phyloP scores from a whole-genome alignment of 345 rosid species.

The Eucalyptus cladocalyx region DNA sequence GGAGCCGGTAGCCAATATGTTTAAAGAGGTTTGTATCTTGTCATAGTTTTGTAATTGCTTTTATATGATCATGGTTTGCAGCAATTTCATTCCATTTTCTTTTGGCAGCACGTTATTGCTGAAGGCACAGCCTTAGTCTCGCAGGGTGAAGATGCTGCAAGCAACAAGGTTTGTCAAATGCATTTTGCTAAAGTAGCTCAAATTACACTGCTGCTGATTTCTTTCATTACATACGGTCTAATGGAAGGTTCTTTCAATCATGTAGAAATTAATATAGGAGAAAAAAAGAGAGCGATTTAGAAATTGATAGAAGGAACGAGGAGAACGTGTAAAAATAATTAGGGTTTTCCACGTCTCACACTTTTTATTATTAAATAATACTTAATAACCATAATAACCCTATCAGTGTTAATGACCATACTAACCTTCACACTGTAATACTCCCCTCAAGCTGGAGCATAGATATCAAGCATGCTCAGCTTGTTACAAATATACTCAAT shows the following conservation, averaged over 20 bases:
- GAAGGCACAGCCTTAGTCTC: conserved; percentile 22
- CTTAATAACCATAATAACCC: too few species aligned
- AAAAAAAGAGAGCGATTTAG: too few species aligned
- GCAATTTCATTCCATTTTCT: not conserved
- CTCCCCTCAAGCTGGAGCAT: too few species aligned
- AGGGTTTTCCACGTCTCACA: too few species aligned
- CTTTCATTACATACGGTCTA: not conserved
- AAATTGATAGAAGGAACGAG: too few species aligned
- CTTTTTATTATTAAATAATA: too few species aligned
- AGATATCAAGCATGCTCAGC: too few species aligned
- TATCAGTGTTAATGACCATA: too few species aligned
- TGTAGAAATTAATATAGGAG: too few species aligned
- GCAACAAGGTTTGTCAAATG: conserved; percentile 8
- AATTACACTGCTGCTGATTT: not conserved
- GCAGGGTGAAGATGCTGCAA: conserved; percentile 28
- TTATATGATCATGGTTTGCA: not conserved
- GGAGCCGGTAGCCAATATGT: conserved; percentile 18
- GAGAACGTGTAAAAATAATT: too few species aligned
- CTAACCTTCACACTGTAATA: too few species aligned
- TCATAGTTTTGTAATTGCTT: not conserved
- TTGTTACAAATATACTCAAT: too few species aligned
- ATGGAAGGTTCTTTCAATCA: not conserved
- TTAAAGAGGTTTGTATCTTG: conserved; percentile 13
- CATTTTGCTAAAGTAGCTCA: not conserved
- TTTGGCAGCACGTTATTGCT: conserved; percentile 15